Evolutionary conservation across 768 basidiomycete species (phyloP).

Genomic region (Amanita rimosa): DNA sequence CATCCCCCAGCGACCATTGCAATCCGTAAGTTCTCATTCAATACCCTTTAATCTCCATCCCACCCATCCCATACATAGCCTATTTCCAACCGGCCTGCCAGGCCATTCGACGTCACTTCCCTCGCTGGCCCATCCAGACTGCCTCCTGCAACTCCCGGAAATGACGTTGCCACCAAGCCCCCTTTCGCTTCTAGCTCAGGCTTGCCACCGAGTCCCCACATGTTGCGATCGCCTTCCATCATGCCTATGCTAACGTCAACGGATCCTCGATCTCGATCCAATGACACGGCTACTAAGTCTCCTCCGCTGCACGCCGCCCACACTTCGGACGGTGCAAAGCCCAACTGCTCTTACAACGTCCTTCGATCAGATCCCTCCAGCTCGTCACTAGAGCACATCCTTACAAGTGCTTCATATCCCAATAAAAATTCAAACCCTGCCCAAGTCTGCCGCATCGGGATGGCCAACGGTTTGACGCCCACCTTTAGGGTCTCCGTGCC

Average conservation of each 20-base stretch:
- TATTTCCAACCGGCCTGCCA: background rate
- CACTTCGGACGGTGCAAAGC: background rate
- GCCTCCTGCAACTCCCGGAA: background rate
- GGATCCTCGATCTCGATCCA: conserved; percentile 7
- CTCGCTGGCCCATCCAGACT: conserved; percentile 2
- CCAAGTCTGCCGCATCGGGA: conserved; percentile 11
- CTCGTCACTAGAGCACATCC: conserved; percentile 30
- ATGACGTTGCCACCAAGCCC: conserved; percentile 2
- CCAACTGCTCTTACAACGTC: conserved; percentile 30
- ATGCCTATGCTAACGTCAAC: background rate
- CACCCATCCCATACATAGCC: background rate
- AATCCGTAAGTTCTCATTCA: background rate
- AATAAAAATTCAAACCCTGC: conserved; percentile 9
- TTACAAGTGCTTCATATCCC: conserved; percentile 28
- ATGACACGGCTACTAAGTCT: conserved; percentile 3
- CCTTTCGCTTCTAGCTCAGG: conserved; percentile 3
- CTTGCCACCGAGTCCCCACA: conserved; percentile 3
- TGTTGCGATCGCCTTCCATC: conserved; percentile 3
- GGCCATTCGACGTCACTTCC: background rate
- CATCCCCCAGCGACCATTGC: background rate
- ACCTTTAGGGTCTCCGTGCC: conserved; percentile 26
- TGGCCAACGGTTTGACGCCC: conserved; percentile 22
- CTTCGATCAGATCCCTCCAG: conserved; percentile 29
- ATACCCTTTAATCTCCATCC: background rate
- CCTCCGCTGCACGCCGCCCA: background rate